Evolutionary conservation across 23 red algal species (phyloP), one percentile per base, ranked within the genome.

Genomic region (Gracilaria caudata): DNA sequence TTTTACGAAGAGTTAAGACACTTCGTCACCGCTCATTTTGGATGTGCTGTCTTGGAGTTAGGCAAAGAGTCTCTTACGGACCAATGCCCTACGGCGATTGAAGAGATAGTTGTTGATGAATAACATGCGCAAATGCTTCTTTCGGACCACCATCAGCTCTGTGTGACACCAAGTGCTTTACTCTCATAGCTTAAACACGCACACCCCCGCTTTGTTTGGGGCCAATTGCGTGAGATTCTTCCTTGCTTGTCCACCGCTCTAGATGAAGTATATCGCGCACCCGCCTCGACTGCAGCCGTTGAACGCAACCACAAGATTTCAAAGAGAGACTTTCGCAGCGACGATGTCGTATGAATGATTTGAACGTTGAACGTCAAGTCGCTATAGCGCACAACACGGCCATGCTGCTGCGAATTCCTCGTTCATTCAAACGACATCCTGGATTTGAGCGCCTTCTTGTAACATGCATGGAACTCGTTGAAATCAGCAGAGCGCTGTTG

Each of bases 221-320:
- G 60, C 9, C 60, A 65, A 65, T 29, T 65, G 25, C 60, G 32
- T 28, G 60, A 65, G 60, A 17, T 8, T 9, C 60, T 65, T 65
- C 60, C 60, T 9, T 10, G 32, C 20, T 28, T 65, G 60, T 28
- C 60, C 32, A 34, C 60, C n/a, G 60, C 60, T 65, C 32, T 65
- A 23, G 60, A 65, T 9, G 7, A 65, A 23, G 24, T 65, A 8
- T 65, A 65, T 25, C 72, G 45, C 25, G 72, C 72, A 12, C 72
- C 72, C 3, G 72, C 72, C 28, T 77, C 72, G 10, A 77, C 72
- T 77, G 72, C 72, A 39, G 45, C 38, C 24, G 72, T 77, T 10
- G 72, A 77, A 21, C 72, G 72, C 11, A 77, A 77, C 45, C 72
- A 77, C 23, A 77, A 77, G 36, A 51, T 43, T 24, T 25, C 23